phyloP scores from a whole-genome alignment of 257 asterid genomes.

The Scutellaria galericulata region DNA sequence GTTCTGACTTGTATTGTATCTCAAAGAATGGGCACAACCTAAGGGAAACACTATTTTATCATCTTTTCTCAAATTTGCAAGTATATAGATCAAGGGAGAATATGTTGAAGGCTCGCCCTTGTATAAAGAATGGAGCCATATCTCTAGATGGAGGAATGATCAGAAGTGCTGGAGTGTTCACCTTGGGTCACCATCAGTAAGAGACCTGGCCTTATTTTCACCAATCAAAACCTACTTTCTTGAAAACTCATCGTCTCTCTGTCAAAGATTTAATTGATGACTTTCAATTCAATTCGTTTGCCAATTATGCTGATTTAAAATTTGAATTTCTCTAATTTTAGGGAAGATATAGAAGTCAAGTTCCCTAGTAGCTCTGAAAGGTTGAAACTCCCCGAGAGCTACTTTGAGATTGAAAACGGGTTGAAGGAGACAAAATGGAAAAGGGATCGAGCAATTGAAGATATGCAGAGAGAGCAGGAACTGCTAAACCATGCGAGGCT shows the following conservation, averaged over 20 bases:
- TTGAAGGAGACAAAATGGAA: conserved; percentile 67
- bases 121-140: conserved; percentile 67
- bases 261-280: conserved; percentile 15
- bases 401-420: conserved; percentile 45
- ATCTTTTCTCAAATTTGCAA: conserved; percentile 77
- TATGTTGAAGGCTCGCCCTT: conserved; percentile 67
- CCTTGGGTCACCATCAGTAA: conserved; percentile 57
- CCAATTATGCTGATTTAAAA: conserved; percentile 12
- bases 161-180: conserved; percentile 49
- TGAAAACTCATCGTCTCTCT: conserved; percentile 1
- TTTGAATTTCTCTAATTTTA: conserved; percentile 35
- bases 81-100: conserved; percentile 80
- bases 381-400: conserved; percentile 43
- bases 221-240: not conserved
- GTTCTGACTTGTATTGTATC: conserved; percentile 43
- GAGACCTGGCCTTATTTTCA: conserved; percentile 34
- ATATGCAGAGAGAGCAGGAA: conserved; percentile 64
- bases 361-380: conserved; percentile 59
- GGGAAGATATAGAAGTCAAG: conserved; percentile 58
- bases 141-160: conserved; percentile 94
- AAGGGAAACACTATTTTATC: conserved; percentile 84
- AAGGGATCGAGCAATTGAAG: conserved; percentile 61
- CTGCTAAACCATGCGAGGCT: conserved; percentile 48
- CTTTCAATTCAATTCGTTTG: conserved; percentile 8
- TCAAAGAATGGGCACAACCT: conserved; percentile 56